A percentile compares a stretch with the other conserved stretches of the same genome.
These are phyloP conservation scores for Phytophthora pinifolia DNA, from an alignment of 352 stramenopile species.

Conservation along the genomic window DNA sequence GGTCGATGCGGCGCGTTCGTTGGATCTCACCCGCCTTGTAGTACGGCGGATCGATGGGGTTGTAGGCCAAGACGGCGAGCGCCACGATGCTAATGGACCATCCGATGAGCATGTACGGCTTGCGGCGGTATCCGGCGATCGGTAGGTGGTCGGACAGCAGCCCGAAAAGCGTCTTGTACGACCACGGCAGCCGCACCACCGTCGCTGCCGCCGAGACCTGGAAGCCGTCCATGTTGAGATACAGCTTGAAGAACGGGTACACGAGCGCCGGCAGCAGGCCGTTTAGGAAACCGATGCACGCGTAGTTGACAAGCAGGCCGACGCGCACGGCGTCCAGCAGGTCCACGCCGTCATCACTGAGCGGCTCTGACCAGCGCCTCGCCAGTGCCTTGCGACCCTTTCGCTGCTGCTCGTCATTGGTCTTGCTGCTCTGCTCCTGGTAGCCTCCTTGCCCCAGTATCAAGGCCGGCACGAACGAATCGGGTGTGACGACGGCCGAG, in stretches of 20 bases:
- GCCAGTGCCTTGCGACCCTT: constrained; percentile 40
- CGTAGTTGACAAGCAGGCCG: constrained; percentile 70
- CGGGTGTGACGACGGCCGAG: constrained; percentile 7
- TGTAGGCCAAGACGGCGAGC: constrained; percentile 43
- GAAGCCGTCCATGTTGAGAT: constrained; percentile 77
- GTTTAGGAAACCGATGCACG: constrained; percentile 72
- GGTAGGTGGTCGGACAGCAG: constrained; percentile 66
- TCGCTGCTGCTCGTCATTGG: constrained; percentile 23
- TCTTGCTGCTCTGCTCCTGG: constrained; percentile 5
- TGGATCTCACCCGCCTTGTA: constrained; percentile 59
- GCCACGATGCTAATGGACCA: constrained; percentile 51
- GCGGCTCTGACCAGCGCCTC: constrained; percentile 39
- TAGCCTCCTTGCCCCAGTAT: constrained; percentile 27
- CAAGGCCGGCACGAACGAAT: constrained; percentile 10
- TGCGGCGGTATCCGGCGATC: constrained; percentile 60
- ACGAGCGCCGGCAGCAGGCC: constrained; percentile 62
- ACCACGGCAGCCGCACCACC: constrained; percentile 19
- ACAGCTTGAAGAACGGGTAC: constrained; percentile 78
- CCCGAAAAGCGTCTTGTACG: constrained; percentile 80
- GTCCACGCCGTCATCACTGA: background rate
- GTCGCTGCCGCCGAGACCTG: constrained; percentile 51
- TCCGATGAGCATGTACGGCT: constrained; percentile 74
- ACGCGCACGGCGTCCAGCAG: constrained; percentile 33
- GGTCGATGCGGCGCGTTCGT: constrained; percentile 39
- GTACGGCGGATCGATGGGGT: constrained; percentile 49